These are phyloP conservation scores for Didymella pinodella DNA, from an alignment of 2,329 filamentous ascomycete species.

Conservation along the genomic window DNA sequence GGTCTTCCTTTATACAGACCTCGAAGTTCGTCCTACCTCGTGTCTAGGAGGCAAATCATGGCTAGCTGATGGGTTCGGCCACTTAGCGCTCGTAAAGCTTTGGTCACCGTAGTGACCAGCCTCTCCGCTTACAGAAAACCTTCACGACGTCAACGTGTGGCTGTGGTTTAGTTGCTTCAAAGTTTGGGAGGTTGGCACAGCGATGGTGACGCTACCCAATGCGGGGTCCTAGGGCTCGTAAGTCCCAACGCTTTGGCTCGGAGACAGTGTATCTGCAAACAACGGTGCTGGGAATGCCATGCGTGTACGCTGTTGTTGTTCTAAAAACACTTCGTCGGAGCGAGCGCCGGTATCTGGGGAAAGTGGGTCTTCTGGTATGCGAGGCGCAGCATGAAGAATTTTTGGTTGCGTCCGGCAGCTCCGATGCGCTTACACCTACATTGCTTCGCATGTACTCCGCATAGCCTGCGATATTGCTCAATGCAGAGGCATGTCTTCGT, in stretches of 20 bases:
- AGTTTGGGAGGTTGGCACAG: constrained; percentile 9
- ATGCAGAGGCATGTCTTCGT: not conserved
- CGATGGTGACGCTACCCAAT: not conserved
- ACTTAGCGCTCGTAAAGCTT: constrained; percentile 7
- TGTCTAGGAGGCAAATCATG: constrained; percentile 5
- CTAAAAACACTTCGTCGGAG: constrained; percentile 3
- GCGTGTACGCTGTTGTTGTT: constrained; percentile 1
- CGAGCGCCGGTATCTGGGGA: constrained; percentile 2
- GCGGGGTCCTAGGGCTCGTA: not conserved
- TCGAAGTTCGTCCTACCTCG: constrained; percentile 3
- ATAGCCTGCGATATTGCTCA: not conserved
- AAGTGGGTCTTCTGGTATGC: not conserved
- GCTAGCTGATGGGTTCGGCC: constrained; percentile 12
- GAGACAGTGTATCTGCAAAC: not conserved
- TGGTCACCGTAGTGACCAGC: constrained; percentile 5
- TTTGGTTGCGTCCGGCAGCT: not conserved
- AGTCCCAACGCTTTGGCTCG: not conserved
- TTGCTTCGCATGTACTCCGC: not conserved
- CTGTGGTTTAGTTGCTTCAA: not conserved
- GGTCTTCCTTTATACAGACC: constrained; percentile 9
- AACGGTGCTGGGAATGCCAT: not conserved
- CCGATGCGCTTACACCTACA: not conserved
- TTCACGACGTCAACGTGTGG: not conserved
- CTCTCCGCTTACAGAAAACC: not conserved
- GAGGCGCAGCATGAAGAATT: constrained; percentile 8